These are phyloP conservation scores for Phytopythium montanum DNA, from an alignment of 352 stramenopile genomes.

Conservation along the genomic window DNA sequence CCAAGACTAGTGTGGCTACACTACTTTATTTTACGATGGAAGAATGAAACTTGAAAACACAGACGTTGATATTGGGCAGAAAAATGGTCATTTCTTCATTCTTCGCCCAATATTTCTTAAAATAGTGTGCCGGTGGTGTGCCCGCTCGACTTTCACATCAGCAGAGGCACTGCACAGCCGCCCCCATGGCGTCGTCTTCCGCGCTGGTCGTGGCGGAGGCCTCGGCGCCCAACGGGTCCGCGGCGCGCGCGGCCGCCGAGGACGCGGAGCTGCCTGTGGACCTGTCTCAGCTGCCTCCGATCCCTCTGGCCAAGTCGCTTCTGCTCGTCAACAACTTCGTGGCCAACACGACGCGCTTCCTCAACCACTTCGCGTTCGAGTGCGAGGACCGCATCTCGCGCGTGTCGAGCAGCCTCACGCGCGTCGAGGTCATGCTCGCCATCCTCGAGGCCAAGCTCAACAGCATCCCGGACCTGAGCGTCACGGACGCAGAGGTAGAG, in stretches of 20 bases:
- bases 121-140: too few relatives aligned
- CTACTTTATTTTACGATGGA: too few relatives aligned
- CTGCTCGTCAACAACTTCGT: slow-evolving; percentile 88
- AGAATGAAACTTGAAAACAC: too few relatives aligned
- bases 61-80: too few relatives aligned
- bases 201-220: slow-evolving; percentile 48
- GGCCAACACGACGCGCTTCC: slow-evolving; percentile 80
- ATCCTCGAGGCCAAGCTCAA: slow-evolving; percentile 87
- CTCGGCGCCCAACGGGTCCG: slow-evolving; percentile 9
- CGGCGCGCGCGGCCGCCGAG: slow-evolving; percentile 28
- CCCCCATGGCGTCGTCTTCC: slow-evolving; percentile 11
- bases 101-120: too few relatives aligned
- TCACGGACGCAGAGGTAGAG: slow-evolving; percentile 57
- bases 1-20: too few relatives aligned
- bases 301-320: slow-evolving; percentile 74
- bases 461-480: slow-evolving; percentile 73
- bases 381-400: slow-evolving; percentile 76
- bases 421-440: slow-evolving; percentile 79
- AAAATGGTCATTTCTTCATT: too few relatives aligned
- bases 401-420: slow-evolving; percentile 71
- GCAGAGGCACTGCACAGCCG: too few relatives aligned
- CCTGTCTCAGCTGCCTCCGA: slow-evolving; percentile 69
- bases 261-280: slow-evolving; percentile 73
- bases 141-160: too few relatives aligned
- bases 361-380: slow-evolving; percentile 84